Percentiles rank a stretch among this genome's conserved stretches.
Conservation (phyloP, 306 rosid species). For the Oemleria cerasiformis region DNA sequence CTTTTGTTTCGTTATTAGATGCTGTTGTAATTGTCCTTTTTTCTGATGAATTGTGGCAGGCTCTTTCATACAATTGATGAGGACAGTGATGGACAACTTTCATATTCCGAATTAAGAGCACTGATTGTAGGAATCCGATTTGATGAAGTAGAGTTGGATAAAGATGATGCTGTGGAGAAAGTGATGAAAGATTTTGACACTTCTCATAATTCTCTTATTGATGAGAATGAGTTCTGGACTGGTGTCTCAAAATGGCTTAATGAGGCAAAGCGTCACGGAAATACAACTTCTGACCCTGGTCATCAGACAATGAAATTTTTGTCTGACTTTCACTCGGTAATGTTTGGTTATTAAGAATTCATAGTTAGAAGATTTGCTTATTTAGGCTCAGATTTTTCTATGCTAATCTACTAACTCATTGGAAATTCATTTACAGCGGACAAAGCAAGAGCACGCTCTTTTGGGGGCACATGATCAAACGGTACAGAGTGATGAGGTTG, state of each 20-base stretch:
- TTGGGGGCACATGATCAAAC: slow-evolving; percentile 43
- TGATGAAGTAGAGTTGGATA: slow-evolving; percentile 63
- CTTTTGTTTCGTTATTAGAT: slow-evolving; percentile 1
- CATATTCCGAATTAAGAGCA: slow-evolving; percentile 64
- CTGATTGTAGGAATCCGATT: slow-evolving; percentile 70
- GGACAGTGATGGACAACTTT: slow-evolving; percentile 39
- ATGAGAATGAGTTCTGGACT: slow-evolving; percentile 30
- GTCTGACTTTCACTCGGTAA: slow-evolving; percentile 47
- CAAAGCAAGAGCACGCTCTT: slow-evolving; percentile 63
- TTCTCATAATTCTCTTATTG: slow-evolving; percentile 33
- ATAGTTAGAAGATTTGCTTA: slow-evolving; percentile 14
- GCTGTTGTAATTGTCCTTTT: slow-evolving; percentile 17
- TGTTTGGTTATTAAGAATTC: slow-evolving; percentile 12
- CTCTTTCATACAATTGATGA: slow-evolving; percentile 51
- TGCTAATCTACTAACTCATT: not conserved
- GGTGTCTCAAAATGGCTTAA: slow-evolving; percentile 70
- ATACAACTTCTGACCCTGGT: slow-evolving; percentile 43
- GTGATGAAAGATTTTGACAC: slow-evolving; percentile 71
- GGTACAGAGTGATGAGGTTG: slow-evolving; percentile 35
- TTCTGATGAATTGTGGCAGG: slow-evolving; percentile 40
- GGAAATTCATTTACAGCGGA: slow-evolving; percentile 47
- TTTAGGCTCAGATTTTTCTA: not conserved
- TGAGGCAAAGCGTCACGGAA: slow-evolving; percentile 30
- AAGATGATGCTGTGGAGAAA: slow-evolving; percentile 49
- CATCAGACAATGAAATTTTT: slow-evolving; percentile 40